Base-by-base conservation (phyloP, 495 filamentous ascomycete species). In the Aspergillus heteromorphus region DNA sequence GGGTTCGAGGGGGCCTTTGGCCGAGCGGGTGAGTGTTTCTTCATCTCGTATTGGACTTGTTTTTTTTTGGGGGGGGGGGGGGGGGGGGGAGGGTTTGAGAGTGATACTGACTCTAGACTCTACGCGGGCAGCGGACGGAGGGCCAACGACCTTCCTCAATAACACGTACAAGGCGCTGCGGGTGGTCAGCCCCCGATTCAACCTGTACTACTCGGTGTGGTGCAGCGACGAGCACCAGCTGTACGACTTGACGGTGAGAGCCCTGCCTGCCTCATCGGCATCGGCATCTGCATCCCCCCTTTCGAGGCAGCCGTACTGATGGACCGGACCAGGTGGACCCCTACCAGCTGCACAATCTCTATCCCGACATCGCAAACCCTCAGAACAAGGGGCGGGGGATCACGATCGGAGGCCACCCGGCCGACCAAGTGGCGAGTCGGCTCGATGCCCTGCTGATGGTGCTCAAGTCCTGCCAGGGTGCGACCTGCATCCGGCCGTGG, bases 111-210 rank as follows among this genome's bases (percentile, higher is more conserved):
- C 53, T 31, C n/a, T n/a, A n/a, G 18, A 23, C 27, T 14, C 1
- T 17, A 13, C 4, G 9, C 3, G 20, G 36, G 36, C 23, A 6
- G 36, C 18, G 8, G 45, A 50, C 9, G 45, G 41, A 1, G 34
- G 53, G 20, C 19, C 25, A 48, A 54, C 58, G 0, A 27, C 23
- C 6, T 54, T 60, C 27, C 40, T 43, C 3, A 79, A 79, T 52
- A 83, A 83, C 54, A 82, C 78, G 0, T 84, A 83, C 64, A 83
- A 82, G 60, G 76, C 75, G 6, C 51, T 81, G 48, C 71, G 81
- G 16, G 65, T 83, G 14, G 68, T 78, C 19, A 65, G 76, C 7
- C 57, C 69, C 19, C 61, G 48, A 23, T 82, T 82, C 51, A 72
- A 76, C 54, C 58, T 82, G n/a, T 77, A 77, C 45, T 84, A 84